Evolutionary conservation across 169 alveolate species (phyloP), one percentile per base, ranked within the genome.

Genomic region (Theileria equi): DNA sequence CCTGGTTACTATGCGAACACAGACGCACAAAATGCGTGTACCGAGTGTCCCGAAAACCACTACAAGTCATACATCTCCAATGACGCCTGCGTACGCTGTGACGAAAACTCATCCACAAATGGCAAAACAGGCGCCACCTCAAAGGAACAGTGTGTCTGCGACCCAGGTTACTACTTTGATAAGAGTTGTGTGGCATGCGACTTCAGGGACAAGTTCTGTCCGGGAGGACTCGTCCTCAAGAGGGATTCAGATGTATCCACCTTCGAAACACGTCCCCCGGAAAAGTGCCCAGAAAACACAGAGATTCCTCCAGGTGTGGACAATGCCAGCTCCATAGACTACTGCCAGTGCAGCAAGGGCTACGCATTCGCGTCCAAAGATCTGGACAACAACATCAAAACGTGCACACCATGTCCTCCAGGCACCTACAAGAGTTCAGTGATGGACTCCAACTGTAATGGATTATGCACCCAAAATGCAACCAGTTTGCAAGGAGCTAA

Each of bases 341-440:
- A 81, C 58, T 90, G 94, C 58, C 57, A 79, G 80, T 89, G 94
- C 73, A 89, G 67, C n/a, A 81, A 80, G 36, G 94, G 94, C 13
- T 83, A 80, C 62, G 84, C 86, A 43, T 65, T 84, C 38, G 80
- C 62, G 16, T 29, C 43, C 21, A 19, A 40, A 23, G 86, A 70
- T 32, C 48, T 43, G 5, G 50, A n/a, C 13, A 49, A 32, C 3
- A 29, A 38, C 17, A 49, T 35, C 34, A 90, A 90, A 63, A 23
- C 38, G 3, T 90, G 94, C 71, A 68, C 50, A 43, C 88, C 89
- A 16, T 90, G 94, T 50, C 45, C 76, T 21, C 87, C 85, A 31
- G 94, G 94, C 0, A 61, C 92, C 6, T 90, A 82, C 88, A 90
- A 90, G 81, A 62, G 90, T 17, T 66, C 90, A 19, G 91, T 88